Conservation (phyloP, 495 filamentous ascomycete genomes). For the Tuber aestivum region DNA sequence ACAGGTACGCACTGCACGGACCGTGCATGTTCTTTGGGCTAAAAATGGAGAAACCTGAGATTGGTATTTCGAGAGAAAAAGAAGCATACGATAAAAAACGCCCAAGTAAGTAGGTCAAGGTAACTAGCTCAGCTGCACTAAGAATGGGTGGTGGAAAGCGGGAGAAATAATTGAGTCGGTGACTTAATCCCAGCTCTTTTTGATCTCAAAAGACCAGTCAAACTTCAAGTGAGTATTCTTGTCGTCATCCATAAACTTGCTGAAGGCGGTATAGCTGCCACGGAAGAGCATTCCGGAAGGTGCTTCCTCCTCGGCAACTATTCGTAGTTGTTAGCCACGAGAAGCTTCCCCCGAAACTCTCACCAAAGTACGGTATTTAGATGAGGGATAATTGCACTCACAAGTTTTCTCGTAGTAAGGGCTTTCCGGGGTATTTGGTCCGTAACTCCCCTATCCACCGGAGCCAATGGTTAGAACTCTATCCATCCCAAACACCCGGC, state of each 20-base stretch:
- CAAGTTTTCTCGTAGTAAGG: constrained; percentile 83
- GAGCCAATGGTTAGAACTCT: neutral
- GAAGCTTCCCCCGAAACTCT: neutral
- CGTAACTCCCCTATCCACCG: constrained; percentile 64
- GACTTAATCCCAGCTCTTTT: constrained; percentile 75
- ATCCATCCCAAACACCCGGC: constrained; percentile 36
- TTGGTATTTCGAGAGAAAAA: constrained; percentile 17
- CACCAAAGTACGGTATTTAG: neutral
- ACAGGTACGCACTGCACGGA: neutral
- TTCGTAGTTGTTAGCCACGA: neutral
- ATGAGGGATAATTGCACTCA: constrained; percentile 49
- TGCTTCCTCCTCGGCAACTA: constrained; percentile 84
- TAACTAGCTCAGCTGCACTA: constrained; percentile 23
- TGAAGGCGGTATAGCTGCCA: constrained; percentile 76
- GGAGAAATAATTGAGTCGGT: constrained; percentile 11
- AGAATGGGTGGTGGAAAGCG: constrained; percentile 6
- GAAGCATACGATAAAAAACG: constrained; percentile 20
- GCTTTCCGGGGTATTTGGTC: constrained; percentile 78
- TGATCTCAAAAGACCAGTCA: constrained; percentile 89
- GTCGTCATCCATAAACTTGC: constrained; percentile 90
- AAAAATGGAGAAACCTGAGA: constrained; percentile 9
- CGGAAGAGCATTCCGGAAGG: constrained; percentile 82
- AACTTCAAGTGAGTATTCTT: constrained; percentile 77
- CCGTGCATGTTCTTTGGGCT: neutral
- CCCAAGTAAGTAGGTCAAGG: constrained; percentile 26